These are phyloP conservation scores for Arthrinium phaeospermum DNA, from an alignment of 2,329 filamentous ascomycete species.

Conservation along the genomic window DNA sequence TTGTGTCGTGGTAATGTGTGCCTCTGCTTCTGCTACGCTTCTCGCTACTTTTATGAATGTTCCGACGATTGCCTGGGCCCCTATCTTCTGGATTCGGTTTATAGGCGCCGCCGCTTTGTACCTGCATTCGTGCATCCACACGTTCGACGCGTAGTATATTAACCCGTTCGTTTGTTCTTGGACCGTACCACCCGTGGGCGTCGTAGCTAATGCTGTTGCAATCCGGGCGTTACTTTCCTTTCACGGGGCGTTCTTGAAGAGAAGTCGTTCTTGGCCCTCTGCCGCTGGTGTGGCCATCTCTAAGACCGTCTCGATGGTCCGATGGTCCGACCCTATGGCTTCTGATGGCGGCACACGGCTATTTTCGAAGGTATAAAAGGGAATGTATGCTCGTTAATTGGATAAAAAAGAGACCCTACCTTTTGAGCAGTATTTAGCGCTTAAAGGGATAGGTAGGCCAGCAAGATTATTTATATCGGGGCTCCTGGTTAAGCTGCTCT, in stretches of 20 bases:
- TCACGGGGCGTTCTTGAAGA: constrained; percentile 30
- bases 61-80: constrained; percentile 30
- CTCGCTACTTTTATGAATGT: constrained; percentile 31
- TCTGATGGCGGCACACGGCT: no score
- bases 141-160: constrained; percentile 12
- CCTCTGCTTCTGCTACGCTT: constrained; percentile 31
- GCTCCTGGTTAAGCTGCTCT: not conserved
- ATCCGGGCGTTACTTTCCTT: constrained; percentile 27
- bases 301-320: no score
- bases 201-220: not conserved
- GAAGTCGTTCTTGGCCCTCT: constrained; percentile 15
- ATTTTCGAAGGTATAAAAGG: no score
- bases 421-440: no score
- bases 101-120: not conserved
- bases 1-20: constrained; percentile 26
- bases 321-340: no score
- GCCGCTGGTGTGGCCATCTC: not conserved
- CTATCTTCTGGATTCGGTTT: constrained; percentile 23
- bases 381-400: no score
- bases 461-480: not conserved
- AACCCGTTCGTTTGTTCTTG: not conserved
- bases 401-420: no score
- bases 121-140: not conserved
- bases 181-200: constrained; percentile 4
- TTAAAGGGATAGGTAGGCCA: no score